Conservation (phyloP, 129 eudicot species). For the Chrysanthemum seticuspe region DNA sequence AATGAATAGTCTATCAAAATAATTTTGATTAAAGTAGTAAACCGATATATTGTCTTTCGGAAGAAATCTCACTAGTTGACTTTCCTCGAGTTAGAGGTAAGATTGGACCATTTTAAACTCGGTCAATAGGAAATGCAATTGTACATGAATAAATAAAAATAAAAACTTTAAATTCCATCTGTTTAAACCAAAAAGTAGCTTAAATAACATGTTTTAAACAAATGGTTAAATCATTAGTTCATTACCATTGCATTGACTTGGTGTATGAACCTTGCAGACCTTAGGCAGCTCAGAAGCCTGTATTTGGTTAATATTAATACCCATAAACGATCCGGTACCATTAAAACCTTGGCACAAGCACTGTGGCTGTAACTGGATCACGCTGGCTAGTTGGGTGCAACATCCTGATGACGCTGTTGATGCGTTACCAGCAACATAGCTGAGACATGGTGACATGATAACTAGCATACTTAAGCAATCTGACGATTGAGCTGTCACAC, state of each 20-base stretch:
- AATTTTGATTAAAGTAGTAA: too few species aligned
- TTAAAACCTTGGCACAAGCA: conserved; percentile 54
- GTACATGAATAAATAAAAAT: too few species aligned
- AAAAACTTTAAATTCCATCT: too few species aligned
- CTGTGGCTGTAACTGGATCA: conserved; percentile 50
- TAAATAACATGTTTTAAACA: neutral
- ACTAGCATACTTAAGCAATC: conserved; percentile 38
- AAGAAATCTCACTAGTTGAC: neutral
- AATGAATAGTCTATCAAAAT: too few species aligned
- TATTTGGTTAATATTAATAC: conserved; percentile 50
- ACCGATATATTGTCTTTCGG: too few species aligned
- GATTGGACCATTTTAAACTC: neutral
- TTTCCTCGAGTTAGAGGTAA: neutral
- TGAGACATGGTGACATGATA: conserved; percentile 45
- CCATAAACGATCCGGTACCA: conserved; percentile 43
- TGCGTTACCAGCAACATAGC: conserved; percentile 36
- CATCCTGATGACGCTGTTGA: conserved; percentile 42
- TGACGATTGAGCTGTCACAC: conserved; percentile 37
- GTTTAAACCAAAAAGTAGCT: too few species aligned
- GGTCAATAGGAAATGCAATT: too few species aligned
- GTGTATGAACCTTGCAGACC: conserved; percentile 64
- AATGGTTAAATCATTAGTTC: neutral
- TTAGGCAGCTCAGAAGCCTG: conserved; percentile 52
- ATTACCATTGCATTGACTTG: conserved; percentile 62
- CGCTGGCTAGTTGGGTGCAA: conserved; percentile 42